Conservation (phyloP, 805 yeast species). For the Candida insectorum region DNA sequence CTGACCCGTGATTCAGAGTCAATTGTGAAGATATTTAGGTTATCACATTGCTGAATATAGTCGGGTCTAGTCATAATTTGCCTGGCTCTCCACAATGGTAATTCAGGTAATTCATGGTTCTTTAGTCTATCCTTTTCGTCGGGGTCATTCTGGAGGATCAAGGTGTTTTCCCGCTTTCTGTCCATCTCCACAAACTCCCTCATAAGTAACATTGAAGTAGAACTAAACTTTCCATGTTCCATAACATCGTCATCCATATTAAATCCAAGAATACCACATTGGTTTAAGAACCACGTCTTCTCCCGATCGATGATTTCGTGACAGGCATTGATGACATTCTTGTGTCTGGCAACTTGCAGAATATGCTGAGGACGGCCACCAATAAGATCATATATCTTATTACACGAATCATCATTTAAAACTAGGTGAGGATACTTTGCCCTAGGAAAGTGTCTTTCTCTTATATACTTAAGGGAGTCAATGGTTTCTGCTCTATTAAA, state of each 20-base stretch:
- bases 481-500: slow-evolving; percentile 54
- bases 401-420: slow-evolving; percentile 38
- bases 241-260: slow-evolving; percentile 88
- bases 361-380: slow-evolving; percentile 87
- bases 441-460: slow-evolving; percentile 38
- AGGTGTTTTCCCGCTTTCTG: slow-evolving; percentile 27
- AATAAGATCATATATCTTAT: slow-evolving; percentile 60
- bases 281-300: slow-evolving; percentile 81
- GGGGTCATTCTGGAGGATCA: slow-evolving; percentile 30
- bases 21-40: slow-evolving; percentile 73
- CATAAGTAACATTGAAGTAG: slow-evolving; percentile 71
- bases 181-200: slow-evolving; percentile 71
- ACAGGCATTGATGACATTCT: slow-evolving; percentile 56
- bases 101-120: slow-evolving; percentile 61
- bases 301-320: slow-evolving; percentile 73
- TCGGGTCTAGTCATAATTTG: slow-evolving; percentile 86
- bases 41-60: slow-evolving; percentile 71
- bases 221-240: slow-evolving; percentile 75
- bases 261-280: slow-evolving; percentile 73
- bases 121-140: slow-evolving; percentile 13
- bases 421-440: slow-evolving; percentile 33
- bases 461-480: slow-evolving; percentile 49
- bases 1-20: slow-evolving; percentile 70
- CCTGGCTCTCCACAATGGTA: slow-evolving; percentile 81
- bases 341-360: slow-evolving; percentile 62